These are phyloP conservation scores for Aethionema arabicum DNA, from an alignment of 345 rosid species.

Conservation along the genomic window DNA sequence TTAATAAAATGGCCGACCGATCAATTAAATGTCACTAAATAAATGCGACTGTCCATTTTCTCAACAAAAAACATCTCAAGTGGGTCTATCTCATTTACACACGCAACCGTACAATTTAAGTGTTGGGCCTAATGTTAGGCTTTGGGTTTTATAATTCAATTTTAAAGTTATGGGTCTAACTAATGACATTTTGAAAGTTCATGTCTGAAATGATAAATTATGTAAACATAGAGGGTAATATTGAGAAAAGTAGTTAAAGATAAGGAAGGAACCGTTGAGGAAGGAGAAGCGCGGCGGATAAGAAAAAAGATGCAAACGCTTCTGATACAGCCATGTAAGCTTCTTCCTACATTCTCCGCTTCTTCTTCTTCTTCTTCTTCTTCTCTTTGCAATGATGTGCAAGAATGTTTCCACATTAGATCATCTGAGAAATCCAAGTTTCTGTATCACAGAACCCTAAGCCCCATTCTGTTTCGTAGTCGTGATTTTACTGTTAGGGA, in stretches of 20 bases:
- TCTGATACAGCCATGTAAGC: slow-evolving; percentile 49
- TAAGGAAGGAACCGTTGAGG: slow-evolving; percentile 28
- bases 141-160: background rate
- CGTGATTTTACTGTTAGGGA: slow-evolving; percentile 33
- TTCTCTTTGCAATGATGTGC: slow-evolving; percentile 14
- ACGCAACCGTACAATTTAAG: no score
- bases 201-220: background rate
- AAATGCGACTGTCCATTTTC: no score
- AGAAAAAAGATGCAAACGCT: slow-evolving; percentile 51
- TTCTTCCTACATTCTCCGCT: slow-evolving; percentile 35
- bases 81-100: no score
- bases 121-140: slow-evolving; percentile 26
- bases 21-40: no score
- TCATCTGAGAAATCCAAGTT: slow-evolving; percentile 27
- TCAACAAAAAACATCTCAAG: no score
- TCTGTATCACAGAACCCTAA: slow-evolving; percentile 27
- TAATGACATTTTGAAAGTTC: background rate
- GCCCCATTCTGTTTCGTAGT: slow-evolving; percentile 28
- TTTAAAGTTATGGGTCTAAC: background rate
- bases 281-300: slow-evolving; percentile 37
- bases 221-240: background rate
- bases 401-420: slow-evolving; percentile 9
- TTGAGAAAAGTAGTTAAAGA: background rate
- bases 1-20: no score
- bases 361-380: slow-evolving; percentile 27